phyloP scores from a whole-genome alignment of 192 early-diverging fungal species.

The Linnemannia exigua region DNA sequence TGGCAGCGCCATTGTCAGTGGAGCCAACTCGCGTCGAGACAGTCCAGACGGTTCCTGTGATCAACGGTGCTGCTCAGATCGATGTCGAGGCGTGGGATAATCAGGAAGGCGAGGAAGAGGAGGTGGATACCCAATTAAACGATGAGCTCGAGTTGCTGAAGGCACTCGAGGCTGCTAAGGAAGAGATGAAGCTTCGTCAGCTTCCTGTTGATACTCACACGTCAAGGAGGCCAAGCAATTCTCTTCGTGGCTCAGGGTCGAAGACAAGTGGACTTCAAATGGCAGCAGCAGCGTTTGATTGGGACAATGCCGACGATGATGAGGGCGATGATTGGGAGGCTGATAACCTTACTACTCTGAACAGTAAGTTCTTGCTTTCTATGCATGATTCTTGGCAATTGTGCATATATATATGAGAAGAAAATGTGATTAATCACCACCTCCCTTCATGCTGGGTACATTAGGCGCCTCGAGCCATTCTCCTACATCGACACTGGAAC shows the following conservation, averaged over 20 bases:
- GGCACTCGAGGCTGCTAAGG: constrained; percentile 47
- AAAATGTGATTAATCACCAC: no score
- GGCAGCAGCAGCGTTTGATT: constrained; percentile 22
- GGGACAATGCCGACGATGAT: constrained; percentile 33
- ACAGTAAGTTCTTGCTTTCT: constrained; percentile 18
- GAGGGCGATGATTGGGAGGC: constrained; percentile 47
- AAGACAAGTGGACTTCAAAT: neutral
- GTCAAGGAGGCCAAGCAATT: neutral
- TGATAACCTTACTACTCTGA: constrained; percentile 30
- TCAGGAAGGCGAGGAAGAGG: neutral
- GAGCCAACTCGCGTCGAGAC: neutral
- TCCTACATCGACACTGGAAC: constrained; percentile 4
- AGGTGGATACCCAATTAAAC: neutral
- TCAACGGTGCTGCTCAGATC: neutral
- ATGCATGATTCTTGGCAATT: neutral
- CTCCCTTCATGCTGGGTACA: neutral
- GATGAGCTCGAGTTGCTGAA: constrained; percentile 39
- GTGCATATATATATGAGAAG: neutral
- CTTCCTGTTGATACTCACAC: constrained; percentile 3
- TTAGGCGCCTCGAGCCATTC: constrained; percentile 22
- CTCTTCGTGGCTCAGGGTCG: neutral
- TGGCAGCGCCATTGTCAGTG: neutral
- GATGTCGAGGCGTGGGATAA: neutral
- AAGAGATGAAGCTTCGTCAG: constrained; percentile 43
- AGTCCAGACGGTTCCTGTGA: neutral